Base-by-base conservation (phyloP, 1,284 basidiomycete genomes). In the Cryptococcus jaspeensis region DNA sequence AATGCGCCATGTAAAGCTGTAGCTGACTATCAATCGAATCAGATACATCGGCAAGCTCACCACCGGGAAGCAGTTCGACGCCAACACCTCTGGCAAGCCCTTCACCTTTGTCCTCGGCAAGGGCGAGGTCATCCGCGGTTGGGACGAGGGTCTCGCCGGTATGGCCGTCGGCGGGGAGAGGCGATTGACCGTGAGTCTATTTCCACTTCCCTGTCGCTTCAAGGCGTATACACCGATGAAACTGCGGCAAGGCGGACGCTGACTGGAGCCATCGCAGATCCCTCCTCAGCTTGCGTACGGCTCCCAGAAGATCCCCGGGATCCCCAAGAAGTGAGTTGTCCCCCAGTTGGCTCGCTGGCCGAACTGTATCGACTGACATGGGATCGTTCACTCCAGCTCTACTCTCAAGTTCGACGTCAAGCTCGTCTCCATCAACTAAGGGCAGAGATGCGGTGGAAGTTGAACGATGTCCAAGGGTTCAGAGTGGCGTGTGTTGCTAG, bases 131-230 rank as follows among this genome's bases (percentile, higher is more conserved):
- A 95, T 97, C 78, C 89, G 89, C 81, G 92, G 89, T 82, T 96
- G 92, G 94, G 93, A 96, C 69, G 82, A 90, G 67, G 94, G 94
- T 53, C 82, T 98, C 58, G 85, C 81, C 55, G 95, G 94, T 49
- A 96, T 98, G 92, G 85, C 88, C 66, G 86, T 88, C 48, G 93
- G 91, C 52, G 91, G 92, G 40, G 93, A 97, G 79, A 86, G 94
- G 55, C 80, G 87, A 59, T 81, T 98, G 63, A 86, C 84, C 48
- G 83, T 94, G 59, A 90, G 92, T 63, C 62, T 23, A n/a, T n/a
- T n/a, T n/a, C n/a, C n/a, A n/a, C n/a, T n/a, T n/a, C n/a, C n/a
- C n/a, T 7, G 11, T 20, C 20, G 11, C n/a, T 41, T 18, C 41
- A 32, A 28, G n/a, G 20, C 15, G 25, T 42, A 35, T 18, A 22